phyloP scores from a whole-genome alignment of 805 yeast genomes.

The Nakazawaea wickerhamii region DNA sequence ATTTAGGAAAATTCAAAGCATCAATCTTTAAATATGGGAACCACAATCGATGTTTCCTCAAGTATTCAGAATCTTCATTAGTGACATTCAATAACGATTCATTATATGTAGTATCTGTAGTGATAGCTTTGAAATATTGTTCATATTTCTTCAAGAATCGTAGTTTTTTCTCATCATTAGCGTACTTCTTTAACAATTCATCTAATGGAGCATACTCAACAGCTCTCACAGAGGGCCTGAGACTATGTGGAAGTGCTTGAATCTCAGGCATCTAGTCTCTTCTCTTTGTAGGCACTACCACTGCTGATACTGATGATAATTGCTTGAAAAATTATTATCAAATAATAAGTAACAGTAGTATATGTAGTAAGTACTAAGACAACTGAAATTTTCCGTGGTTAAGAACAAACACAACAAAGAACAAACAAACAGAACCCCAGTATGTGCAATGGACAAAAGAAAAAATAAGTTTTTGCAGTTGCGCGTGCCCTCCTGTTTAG shows the following conservation, averaged over 20 bases:
- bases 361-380: too few relatives aligned
- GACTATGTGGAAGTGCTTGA: conserved; percentile 2
- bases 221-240: conserved; percentile 8
- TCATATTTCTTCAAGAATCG: conserved; percentile 9
- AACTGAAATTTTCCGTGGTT: too few relatives aligned
- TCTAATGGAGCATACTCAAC: conserved; percentile 13
- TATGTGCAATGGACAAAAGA: too few relatives aligned
- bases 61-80: conserved; percentile 3
- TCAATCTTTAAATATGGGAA: conserved; percentile 12
- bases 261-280: background rate
- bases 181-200: conserved; percentile 8
- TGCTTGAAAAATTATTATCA: too few relatives aligned
- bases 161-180: conserved; percentile 8
- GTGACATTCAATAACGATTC: conserved; percentile 4
- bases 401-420: background rate
- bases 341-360: too few relatives aligned
- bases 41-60: conserved; percentile 12
- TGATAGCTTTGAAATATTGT: conserved; percentile 11
- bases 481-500: too few relatives aligned
- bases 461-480: too few relatives aligned
- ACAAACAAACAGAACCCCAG: background rate
- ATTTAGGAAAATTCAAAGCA: conserved; percentile 5
- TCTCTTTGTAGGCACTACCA: background rate
- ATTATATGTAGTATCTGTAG: conserved; percentile 8
- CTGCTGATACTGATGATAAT: too few relatives aligned